Evolutionary conservation across 108 stramenopile genomes (phyloP).

Genomic region (Skeletonema grethae): DNA sequence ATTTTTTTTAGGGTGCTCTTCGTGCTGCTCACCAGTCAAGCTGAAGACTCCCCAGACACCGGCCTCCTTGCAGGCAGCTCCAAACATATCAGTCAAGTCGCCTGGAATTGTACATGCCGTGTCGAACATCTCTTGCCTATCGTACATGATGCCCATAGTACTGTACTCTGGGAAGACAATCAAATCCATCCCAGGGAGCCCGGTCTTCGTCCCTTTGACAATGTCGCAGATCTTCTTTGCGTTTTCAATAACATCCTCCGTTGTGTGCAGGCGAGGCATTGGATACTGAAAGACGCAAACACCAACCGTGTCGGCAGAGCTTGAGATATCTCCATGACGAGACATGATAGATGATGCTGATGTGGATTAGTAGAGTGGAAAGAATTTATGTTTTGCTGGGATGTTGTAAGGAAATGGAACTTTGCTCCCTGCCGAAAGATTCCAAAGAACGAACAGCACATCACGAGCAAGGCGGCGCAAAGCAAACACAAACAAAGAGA

Average conservation of each 20-base stretch:
- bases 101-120: constrained; percentile 77
- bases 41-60: constrained; percentile 81
- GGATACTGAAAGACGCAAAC: constrained; percentile 86
- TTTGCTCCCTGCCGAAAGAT: neutral
- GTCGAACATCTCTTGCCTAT: constrained; percentile 84
- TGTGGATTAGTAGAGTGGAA: too few relatives aligned
- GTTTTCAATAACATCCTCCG: constrained; percentile 69
- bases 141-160: constrained; percentile 89
- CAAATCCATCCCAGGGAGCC: constrained; percentile 81
- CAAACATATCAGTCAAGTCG: constrained; percentile 64
- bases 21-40: constrained; percentile 80
- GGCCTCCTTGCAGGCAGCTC: constrained; percentile 67
- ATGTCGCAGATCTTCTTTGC: constrained; percentile 78
- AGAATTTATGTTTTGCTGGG: too few relatives aligned
- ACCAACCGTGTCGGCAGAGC: constrained; percentile 72
- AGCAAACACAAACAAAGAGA: too few relatives aligned
- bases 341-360: constrained; percentile 51
- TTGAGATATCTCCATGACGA: constrained; percentile 78
- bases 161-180: constrained; percentile 84
- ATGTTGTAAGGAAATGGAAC: too few relatives aligned
- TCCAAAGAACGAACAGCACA: neutral
- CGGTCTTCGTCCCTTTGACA: constrained; percentile 74
- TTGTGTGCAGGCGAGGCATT: constrained; percentile 81
- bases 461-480: too few relatives aligned
- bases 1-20: constrained; percentile 83